These are phyloP conservation scores for Raphanus sativus DNA, from an alignment of 345 rosid species.

Conservation along the genomic window DNA sequence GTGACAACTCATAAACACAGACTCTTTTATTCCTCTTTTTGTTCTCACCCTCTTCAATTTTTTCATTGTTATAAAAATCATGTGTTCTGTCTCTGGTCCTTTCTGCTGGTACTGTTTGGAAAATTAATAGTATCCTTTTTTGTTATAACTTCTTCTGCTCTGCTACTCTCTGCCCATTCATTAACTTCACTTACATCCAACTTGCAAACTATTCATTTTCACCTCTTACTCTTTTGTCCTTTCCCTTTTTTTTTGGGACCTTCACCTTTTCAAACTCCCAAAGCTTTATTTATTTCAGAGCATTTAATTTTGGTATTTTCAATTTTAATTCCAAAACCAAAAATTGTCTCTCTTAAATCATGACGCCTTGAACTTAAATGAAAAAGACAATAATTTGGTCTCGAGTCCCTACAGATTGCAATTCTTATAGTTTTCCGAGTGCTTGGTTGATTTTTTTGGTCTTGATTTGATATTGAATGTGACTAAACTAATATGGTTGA, in stretches of 20 bases:
- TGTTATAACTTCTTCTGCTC: conserved; percentile 14
- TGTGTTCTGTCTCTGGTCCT: conserved; percentile 5
- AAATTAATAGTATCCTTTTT: neutral
- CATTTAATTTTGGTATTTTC: conserved; percentile 8
- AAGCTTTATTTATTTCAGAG: conserved; percentile 20
- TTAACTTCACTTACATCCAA: conserved; percentile 39
- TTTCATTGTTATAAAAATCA: neutral
- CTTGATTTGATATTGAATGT: neutral
- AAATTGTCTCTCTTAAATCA: neutral
- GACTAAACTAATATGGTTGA: neutral
- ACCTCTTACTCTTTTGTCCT: neutral
- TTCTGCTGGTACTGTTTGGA: conserved; percentile 9
- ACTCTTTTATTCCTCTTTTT: conserved; percentile 19
- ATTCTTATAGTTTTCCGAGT: neutral
- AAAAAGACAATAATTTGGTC: neutral
- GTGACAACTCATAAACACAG: conserved; percentile 35
- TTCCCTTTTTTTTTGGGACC: conserved; percentile 35
- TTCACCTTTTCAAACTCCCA: conserved; percentile 27
- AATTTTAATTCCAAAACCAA: neutral
- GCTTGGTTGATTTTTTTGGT: neutral
- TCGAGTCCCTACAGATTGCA: neutral
- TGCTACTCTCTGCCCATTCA: conserved; percentile 37
- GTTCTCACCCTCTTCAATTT: conserved; percentile 6
- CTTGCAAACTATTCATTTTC: conserved; percentile 15
- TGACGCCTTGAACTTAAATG: conserved; percentile 9